Evolutionary conservation across 208 protist species (phyloP), one percentile per base, ranked within the genome.

Genomic region (Leishmania tropica): DNA sequence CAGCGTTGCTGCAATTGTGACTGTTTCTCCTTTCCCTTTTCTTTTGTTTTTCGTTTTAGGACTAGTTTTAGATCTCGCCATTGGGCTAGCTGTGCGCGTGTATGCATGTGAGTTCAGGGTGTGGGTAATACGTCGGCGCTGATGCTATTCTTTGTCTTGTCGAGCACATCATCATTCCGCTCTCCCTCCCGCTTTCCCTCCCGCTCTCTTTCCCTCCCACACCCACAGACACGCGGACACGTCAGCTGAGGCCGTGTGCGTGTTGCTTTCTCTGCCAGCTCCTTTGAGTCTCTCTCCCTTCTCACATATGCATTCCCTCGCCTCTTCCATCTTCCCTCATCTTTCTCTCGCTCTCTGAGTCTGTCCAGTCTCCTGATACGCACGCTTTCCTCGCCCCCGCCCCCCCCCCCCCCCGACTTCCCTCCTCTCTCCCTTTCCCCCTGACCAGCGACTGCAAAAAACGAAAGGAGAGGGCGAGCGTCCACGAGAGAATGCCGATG

Each of bases 51-150:
- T 40, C 3, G 47, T 47, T 42, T 7, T 8, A 13, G 60, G n/a
- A 37, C n/a, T 67, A 28, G 24, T 35, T 67, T 67, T 67, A 67
- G 60, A 67, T 67, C 60, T 67, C 60, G 8, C 60, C 60, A 67
- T 67, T 15, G 60, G 60, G 60, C 60, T 24, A 47, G 37, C 24
- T 72, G 67, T 47, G 37, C 17, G 67, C 24, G 40, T 28, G 67
- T 48, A 40, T 72, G 40, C 40, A 47, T 47, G 37, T 47, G 67
- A 28, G 31, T 15, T 47, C 15, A 35, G 15, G 67, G 67, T 48
- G 7, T 11, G 24, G 67, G 40, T 48, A 40, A 72, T 48, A 48
- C 67, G 19, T 72, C 67, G 17, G 5, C 15, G 37, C 6, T 47
- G 31, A 40, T 47, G 67, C 40, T 40, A 19, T 47, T 72, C 40